These are phyloP conservation scores for Geotrichum siamense DNA, from an alignment of 1,139 yeast genomes.

Conservation along the genomic window DNA sequence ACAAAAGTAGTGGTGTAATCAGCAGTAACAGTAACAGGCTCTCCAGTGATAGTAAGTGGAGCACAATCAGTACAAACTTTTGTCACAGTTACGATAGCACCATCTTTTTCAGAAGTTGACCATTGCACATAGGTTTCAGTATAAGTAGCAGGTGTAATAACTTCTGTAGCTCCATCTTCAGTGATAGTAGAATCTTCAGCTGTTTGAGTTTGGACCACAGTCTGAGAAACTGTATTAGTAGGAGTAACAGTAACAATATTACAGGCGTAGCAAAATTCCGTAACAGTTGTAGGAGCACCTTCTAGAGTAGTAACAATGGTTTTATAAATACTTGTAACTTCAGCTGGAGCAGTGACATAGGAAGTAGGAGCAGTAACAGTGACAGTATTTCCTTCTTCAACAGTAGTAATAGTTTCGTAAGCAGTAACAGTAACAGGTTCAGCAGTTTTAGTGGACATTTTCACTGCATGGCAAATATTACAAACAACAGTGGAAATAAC, in stretches of 20 bases:
- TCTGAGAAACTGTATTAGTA: not conserved
- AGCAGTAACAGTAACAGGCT: not conserved
- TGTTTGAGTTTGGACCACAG: not conserved
- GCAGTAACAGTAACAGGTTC: not conserved
- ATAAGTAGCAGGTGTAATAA: slow-evolving; percentile 4
- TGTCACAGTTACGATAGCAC: slow-evolving; percentile 9
- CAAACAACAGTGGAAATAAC: no score
- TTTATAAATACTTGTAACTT: slow-evolving; percentile 9
- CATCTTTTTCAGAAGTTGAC: slow-evolving; percentile 8
- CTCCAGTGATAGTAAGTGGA: slow-evolving; percentile 3
- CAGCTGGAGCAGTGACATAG: slow-evolving; percentile 7
- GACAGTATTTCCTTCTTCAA: slow-evolving; percentile 4
- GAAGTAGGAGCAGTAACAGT: slow-evolving; percentile 6
- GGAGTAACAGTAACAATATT: slow-evolving; percentile 7
- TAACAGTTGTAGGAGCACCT: slow-evolving; percentile 5
- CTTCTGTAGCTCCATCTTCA: not conserved
- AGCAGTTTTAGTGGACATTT: not conserved
- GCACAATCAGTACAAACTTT: slow-evolving; percentile 10
- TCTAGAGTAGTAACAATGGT: slow-evolving; percentile 4
- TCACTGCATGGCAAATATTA: no score
- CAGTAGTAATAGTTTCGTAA: slow-evolving; percentile 4
- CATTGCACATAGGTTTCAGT: slow-evolving; percentile 12
- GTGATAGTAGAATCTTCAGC: not conserved
- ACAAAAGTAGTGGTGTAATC: slow-evolving; percentile 5
- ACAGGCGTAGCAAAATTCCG: slow-evolving; percentile 9